Evolutionary conservation across 768 basidiomycete species (phyloP), one percentile per base, ranked within the genome.

Genomic region (Mycena capillaripes): DNA sequence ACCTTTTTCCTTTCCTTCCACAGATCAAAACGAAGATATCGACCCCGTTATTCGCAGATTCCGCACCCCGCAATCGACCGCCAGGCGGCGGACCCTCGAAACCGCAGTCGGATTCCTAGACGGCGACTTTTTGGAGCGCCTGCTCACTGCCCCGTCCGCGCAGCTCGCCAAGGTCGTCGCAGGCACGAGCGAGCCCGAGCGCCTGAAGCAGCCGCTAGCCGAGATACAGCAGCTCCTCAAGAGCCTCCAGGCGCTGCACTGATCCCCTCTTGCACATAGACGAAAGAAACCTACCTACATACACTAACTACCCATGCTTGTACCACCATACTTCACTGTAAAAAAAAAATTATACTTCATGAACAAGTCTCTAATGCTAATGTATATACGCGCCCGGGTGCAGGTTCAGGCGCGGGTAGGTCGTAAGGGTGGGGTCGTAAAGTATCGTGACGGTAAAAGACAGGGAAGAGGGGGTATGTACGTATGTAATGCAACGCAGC

Each of bases 41-140:
- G 14, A 61, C 60, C 9, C 7, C 16, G 38, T 11, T 17, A 7
- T 17, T 48, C 14, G 19, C 55, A 96, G 95, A 73, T 95, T 88
- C 80, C 88, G 96, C 61, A 85, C 93, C 0, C 95, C 95, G 0
- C 89, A 89, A 73, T 89, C 84, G 44, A 83, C 83, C 0, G 78
- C 82, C 27, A 90, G 92, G 9, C 84, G 85, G 27, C 90, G 87
- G 58, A 93, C 94, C 75, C 84, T 87, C 10, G 88, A 92, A 36
- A 76, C 81, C 30, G 75, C 86, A 1, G 87, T 86, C 46, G 96
- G 95, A 19, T 96, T 98, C 86, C 84, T 98, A 32, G 96, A 98
- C 71, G 97, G 96, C 1, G 93, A 95, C 77, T 94, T 96, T 73
- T 78, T 98, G 23, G 94, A 97, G 80, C 82, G 84, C 23, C 91